Evolutionary conservation across 352 stramenopile species (phyloP).

Genomic region (Pythium sp.): DNA sequence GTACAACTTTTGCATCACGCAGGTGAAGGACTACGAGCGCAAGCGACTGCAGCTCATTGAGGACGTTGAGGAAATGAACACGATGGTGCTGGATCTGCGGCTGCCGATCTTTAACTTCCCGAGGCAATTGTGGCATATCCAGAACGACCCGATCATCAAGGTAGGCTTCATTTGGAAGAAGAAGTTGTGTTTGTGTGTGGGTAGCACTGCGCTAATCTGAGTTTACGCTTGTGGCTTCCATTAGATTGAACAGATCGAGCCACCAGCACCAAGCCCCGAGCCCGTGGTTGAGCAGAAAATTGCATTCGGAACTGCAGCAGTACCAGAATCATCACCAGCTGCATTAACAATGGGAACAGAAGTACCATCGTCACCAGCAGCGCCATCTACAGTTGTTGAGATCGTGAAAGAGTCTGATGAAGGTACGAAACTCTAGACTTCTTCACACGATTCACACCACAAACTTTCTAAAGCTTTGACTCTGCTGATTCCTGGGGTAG

Average conservation of each 20-base stretch:
- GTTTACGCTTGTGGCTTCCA: neutral
- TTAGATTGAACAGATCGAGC: conserved; percentile 4
- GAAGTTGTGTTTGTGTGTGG: neutral
- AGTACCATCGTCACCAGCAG: neutral
- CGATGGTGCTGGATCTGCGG: conserved; percentile 20
- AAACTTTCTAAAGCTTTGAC: neutral
- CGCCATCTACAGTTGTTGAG: neutral
- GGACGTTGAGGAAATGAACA: conserved; percentile 32
- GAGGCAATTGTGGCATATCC: conserved; percentile 31
- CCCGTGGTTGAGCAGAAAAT: neutral
- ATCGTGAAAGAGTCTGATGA: neutral
- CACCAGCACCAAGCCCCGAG: neutral
- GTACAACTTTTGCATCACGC: conserved; percentile 22
- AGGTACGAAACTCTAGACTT: neutral
- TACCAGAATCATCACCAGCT: neutral
- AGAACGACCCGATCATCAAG: conserved; percentile 30
- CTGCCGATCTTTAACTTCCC: conserved; percentile 47
- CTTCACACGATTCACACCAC: neutral
- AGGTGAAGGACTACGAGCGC: conserved; percentile 26
- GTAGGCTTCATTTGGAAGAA: conserved; percentile 8
- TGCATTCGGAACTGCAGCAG: neutral
- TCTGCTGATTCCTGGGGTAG: neutral
- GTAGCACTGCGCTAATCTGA: neutral
- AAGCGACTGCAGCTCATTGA: conserved; percentile 25
- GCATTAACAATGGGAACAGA: neutral